Conservation (phyloP, 371 early-diverging fungal species). For the Lichtheimia hyalospora region DNA sequence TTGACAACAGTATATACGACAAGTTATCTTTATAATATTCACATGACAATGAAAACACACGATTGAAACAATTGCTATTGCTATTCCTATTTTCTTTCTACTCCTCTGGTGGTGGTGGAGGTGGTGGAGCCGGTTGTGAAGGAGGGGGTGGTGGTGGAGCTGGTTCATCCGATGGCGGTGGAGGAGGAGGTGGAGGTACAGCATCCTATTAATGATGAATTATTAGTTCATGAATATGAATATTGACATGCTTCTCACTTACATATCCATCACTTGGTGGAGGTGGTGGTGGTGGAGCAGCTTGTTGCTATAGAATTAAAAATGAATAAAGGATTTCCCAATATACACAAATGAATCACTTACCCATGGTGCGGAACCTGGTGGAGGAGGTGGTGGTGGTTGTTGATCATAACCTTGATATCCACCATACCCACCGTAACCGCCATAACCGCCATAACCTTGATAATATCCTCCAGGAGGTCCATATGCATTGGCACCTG, state of each 20-base stretch:
- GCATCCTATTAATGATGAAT: not conserved
- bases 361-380: constrained; percentile 25
- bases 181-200: constrained; percentile 26
- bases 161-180: constrained; percentile 28
- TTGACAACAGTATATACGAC: no score
- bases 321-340: not conserved
- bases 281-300: constrained; percentile 18
- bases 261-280: constrained; percentile 14
- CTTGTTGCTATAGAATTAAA: not conserved
- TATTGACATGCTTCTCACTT: not conserved
- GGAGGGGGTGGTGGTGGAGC: constrained; percentile 39
- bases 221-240: not conserved
- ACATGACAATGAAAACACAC: not conserved
- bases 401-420: constrained; percentile 24
- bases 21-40: no score
- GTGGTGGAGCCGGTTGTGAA: constrained; percentile 28
- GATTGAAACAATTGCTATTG: no score
- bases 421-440: constrained; percentile 30
- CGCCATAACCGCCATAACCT: constrained; percentile 23
- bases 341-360: not conserved
- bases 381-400: constrained; percentile 31
- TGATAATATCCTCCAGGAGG: constrained; percentile 17
- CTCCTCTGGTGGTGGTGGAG: constrained; percentile 36
- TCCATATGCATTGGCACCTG: constrained; percentile 19
- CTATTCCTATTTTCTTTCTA: not conserved